A percentile compares a stretch with the other conserved stretches of the same genome.
Conservation (phyloP, 768 basidiomycete genomes). For the Paxillus ammoniavirescens region DNA sequence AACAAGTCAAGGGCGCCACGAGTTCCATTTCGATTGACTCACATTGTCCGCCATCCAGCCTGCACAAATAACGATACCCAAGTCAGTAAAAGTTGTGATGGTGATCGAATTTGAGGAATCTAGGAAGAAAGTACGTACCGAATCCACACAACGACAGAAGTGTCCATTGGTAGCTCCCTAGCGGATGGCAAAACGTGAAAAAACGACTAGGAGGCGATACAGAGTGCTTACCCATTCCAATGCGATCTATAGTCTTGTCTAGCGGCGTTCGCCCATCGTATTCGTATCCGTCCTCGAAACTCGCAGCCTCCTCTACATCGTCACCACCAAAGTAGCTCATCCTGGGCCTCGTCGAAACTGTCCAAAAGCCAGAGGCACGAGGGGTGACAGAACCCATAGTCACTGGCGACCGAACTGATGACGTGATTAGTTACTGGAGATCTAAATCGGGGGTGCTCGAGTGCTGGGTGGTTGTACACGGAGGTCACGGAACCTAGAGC, state of each 20-base stretch:
- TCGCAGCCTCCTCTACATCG: constrained; percentile 26
- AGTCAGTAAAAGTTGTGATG: neutral
- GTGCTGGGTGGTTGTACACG: neutral
- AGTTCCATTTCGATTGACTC: constrained; percentile 18
- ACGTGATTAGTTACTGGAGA: constrained; percentile 1
- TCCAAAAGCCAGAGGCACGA: constrained; percentile 51
- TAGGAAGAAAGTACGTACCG: constrained; percentile 50
- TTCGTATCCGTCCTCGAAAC: constrained; percentile 18
- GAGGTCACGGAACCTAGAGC: neutral
- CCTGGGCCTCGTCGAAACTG: constrained; percentile 26
- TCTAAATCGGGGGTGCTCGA: neutral
- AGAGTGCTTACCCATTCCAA: constrained; percentile 73
- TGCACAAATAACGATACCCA: constrained; percentile 25
- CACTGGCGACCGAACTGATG: neutral
- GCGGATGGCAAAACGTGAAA: neutral
- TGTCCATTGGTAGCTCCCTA: constrained; percentile 79
- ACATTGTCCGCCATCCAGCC: constrained; percentile 97
- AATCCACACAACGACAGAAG: constrained; percentile 83
- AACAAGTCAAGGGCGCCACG: constrained; percentile 25
- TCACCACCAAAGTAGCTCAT: constrained; percentile 40
- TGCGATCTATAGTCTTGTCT: constrained; percentile 85
- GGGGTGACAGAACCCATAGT: constrained; percentile 43
- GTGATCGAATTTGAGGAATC: neutral
- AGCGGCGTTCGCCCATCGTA: constrained; percentile 56
- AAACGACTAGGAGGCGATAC: neutral